Conservation (phyloP, 1,284 basidiomycete species). For the Jaminaea rosea region DNA sequence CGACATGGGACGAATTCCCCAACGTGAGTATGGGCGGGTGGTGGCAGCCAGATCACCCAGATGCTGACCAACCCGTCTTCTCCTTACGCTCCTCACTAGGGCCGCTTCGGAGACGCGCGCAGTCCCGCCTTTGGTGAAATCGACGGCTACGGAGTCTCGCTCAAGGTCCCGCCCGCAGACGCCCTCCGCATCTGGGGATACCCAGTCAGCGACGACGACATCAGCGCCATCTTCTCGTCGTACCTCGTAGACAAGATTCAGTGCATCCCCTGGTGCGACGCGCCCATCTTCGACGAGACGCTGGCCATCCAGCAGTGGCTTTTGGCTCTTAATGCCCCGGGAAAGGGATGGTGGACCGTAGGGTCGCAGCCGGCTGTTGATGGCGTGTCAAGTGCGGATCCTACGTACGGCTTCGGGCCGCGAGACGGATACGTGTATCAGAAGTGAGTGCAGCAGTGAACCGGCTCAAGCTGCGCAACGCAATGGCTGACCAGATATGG, state of each 20-base stretch:
- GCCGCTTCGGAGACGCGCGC: constrained; percentile 42
- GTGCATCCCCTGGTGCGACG: constrained; percentile 81
- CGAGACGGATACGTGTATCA: constrained; percentile 87
- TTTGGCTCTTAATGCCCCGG: constrained; percentile 56
- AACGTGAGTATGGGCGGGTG: too few species aligned
- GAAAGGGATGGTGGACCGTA: constrained; percentile 72
- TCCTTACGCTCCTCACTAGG: too few species aligned
- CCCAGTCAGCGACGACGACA: constrained; percentile 62
- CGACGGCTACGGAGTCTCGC: constrained; percentile 44
- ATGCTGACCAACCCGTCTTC: too few species aligned
- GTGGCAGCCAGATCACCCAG: too few species aligned
- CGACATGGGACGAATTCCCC: constrained; percentile 45
- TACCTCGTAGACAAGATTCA: constrained; percentile 62
- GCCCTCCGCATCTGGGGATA: constrained; percentile 70
- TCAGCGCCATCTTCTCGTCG: constrained; percentile 69
- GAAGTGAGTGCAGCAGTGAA: too few species aligned
- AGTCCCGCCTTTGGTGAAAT: constrained; percentile 44
- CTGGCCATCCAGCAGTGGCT: constrained; percentile 69
- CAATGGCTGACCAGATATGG: too few species aligned
- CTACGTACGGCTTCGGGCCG: constrained; percentile 85
- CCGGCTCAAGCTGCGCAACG: too few species aligned
- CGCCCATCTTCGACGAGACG: constrained; percentile 76
- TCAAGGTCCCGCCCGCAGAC: constrained; percentile 53
- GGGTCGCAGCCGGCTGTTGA: constrained; percentile 70
- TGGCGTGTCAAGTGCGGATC: constrained; percentile 43